A percentile compares a stretch with the other conserved stretches of the same genome.
These are phyloP conservation scores for Sphenostylis stenocarpa DNA, from an alignment of 306 rosid species.

Conservation along the genomic window DNA sequence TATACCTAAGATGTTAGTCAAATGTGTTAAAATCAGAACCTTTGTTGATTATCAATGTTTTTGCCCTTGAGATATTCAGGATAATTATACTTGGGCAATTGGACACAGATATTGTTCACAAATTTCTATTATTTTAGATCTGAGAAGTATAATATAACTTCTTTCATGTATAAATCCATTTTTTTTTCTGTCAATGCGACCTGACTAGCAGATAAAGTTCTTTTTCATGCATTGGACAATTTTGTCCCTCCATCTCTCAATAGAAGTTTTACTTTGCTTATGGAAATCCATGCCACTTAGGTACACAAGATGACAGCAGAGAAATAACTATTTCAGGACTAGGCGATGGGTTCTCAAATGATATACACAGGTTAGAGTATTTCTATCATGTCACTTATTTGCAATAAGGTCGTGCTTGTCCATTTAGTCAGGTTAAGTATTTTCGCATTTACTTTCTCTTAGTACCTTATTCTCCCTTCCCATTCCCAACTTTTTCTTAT, in stretches of 20 bases:
- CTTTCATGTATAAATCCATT: background rate
- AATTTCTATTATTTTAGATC: constrained; percentile 1
- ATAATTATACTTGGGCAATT: constrained; percentile 19
- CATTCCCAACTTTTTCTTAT: background rate
- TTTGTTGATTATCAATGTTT: constrained; percentile 11
- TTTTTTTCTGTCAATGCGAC: constrained; percentile 20
- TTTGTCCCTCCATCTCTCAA: constrained; percentile 7
- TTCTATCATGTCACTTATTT: constrained; percentile 20
- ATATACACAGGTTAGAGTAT: constrained; percentile 54
- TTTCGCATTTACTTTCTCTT: constrained; percentile 12
- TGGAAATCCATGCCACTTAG: constrained; percentile 40
- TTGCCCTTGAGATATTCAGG: background rate
- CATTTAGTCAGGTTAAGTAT: constrained; percentile 7
- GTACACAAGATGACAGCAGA: constrained; percentile 43
- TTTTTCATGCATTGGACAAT: background rate
- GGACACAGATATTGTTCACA: background rate
- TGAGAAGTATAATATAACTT: constrained; percentile 13
- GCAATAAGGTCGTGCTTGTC: background rate
- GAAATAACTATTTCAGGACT: constrained; percentile 41
- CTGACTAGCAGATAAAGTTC: constrained; percentile 7
- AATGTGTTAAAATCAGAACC: background rate
- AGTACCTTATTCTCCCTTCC: background rate
- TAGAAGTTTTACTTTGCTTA: constrained; percentile 22
- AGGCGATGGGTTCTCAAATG: constrained; percentile 34
- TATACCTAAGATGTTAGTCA: constrained; percentile 5